Evolutionary conservation across 352 stramenopile genomes (phyloP).

Genomic region (Peronosclerospora sorghi): DNA sequence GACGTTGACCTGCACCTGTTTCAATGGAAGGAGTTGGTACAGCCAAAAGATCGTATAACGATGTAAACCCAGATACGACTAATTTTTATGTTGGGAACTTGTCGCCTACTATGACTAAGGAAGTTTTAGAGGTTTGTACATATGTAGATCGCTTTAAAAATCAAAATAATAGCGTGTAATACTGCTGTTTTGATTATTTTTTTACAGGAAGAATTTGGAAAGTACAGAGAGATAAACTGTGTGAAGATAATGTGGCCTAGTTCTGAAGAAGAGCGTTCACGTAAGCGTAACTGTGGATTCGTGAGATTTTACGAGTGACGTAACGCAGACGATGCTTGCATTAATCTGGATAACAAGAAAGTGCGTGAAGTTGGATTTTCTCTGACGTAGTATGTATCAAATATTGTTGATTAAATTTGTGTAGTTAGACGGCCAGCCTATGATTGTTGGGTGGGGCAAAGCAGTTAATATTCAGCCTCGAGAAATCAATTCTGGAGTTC

Average conservation of each 20-base stretch:
- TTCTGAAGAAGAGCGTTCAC: slow-evolving; percentile 90
- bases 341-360: too few species aligned
- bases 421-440: too few species aligned
- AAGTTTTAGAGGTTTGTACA: slow-evolving; percentile 57
- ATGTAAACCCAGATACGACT: too few species aligned
- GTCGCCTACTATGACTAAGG: too few species aligned
- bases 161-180: too few species aligned
- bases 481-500: too few species aligned
- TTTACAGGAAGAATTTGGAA: slow-evolving; percentile 79
- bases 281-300: slow-evolving; percentile 93
- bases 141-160: neutral
- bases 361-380: too few species aligned
- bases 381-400: too few species aligned
- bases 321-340: too few species aligned
- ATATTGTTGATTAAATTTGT: too few species aligned
- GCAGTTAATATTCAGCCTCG: slow-evolving; percentile 60
- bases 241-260: slow-evolving; percentile 98
- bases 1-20: slow-evolving; percentile 12
- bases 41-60: slow-evolving; percentile 64
- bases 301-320: slow-evolving; percentile 88
- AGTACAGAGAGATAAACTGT: slow-evolving; percentile 90
- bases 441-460: slow-evolving; percentile 51
- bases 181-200: too few species aligned
- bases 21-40: slow-evolving; percentile 11
- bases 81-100: too few species aligned